phyloP scores from a whole-genome alignment of 2,329 filamentous ascomycete genomes.

The Lecanicillium sp. region DNA sequence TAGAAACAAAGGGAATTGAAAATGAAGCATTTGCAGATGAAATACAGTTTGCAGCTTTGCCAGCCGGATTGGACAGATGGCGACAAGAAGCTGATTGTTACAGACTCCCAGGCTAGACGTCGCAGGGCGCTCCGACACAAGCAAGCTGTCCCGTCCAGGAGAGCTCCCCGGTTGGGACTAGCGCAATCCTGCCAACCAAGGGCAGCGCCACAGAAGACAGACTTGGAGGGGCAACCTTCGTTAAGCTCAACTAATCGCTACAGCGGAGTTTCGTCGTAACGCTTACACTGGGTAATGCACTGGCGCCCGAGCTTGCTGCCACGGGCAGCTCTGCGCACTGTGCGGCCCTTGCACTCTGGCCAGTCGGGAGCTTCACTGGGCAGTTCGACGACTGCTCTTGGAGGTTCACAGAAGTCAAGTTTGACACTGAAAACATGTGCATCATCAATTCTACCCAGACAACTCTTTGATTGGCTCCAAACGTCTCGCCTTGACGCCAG shows the following conservation, averaged over 20 bases:
- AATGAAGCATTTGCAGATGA: constrained; percentile 8
- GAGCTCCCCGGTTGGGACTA: constrained; percentile 10
- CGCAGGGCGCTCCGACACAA: constrained; percentile 4
- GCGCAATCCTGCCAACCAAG: not conserved
- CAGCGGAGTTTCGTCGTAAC: constrained; percentile 4
- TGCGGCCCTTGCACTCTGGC: not conserved
- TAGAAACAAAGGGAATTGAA: not conserved
- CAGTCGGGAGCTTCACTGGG: not conserved
- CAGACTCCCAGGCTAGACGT: not conserved
- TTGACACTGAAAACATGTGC: too few relatives aligned
- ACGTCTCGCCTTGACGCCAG: too few relatives aligned
- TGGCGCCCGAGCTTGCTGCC: not conserved
- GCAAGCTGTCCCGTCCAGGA: constrained; percentile 13
- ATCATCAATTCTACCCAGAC: too few relatives aligned
- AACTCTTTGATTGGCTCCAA: too few relatives aligned
- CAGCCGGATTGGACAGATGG: constrained; percentile 8
- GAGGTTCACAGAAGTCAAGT: not conserved
- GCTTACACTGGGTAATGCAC: constrained; percentile 1
- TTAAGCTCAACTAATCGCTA: constrained; percentile 15
- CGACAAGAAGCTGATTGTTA: constrained; percentile 2
- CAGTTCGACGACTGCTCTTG: too few relatives aligned
- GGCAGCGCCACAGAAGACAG: not conserved
- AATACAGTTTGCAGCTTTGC: not conserved
- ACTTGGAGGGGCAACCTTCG: not conserved
- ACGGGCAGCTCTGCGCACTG: constrained; percentile 12